Percentiles rank a stretch among this genome's conserved stretches.
Evolutionary conservation across 1,139 yeast genomes (phyloP).

Genomic region (Pichia kudriavzevii): DNA sequence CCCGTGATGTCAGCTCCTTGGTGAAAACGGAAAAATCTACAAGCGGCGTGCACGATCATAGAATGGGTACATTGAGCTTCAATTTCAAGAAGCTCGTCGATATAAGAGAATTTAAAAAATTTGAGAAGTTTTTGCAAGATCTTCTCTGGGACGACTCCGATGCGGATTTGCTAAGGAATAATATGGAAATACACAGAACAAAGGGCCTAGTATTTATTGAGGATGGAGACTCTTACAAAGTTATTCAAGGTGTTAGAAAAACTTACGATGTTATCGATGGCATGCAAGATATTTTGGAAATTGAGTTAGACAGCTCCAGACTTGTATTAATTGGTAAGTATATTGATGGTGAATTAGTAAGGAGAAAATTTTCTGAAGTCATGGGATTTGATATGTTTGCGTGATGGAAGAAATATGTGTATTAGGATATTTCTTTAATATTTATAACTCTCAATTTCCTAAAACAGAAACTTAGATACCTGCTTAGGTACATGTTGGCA

Average conservation of each 20-base stretch:
- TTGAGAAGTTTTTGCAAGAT: conserved; percentile 58
- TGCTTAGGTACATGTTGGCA: too few relatives aligned
- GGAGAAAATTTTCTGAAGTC: conserved; percentile 4
- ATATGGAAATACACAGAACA: conserved; percentile 67
- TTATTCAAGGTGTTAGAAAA: conserved; percentile 90
- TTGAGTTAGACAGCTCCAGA: conserved; percentile 37
- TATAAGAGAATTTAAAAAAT: conserved; percentile 30
- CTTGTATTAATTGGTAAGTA: conserved; percentile 80
- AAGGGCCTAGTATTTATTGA: conserved; percentile 61
- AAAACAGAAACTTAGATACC: too few relatives aligned
- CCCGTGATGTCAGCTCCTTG: conserved; percentile 18
- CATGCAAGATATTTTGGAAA: conserved; percentile 29
- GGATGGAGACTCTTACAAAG: conserved; percentile 41
- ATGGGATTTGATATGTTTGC: conserved; percentile 9
- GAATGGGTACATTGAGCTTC: conserved; percentile 58
- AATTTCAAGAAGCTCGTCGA: conserved; percentile 40
- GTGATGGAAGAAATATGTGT: too few relatives aligned
- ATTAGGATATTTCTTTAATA: too few relatives aligned
- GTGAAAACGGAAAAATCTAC: conserved; percentile 7
- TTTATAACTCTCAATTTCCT: too few relatives aligned
- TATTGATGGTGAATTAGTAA: conserved; percentile 25
- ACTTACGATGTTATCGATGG: conserved; percentile 74
- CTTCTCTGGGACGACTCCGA: conserved; percentile 56
- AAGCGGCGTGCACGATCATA: conserved; percentile 37
- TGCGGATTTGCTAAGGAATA: conserved; percentile 23